phyloP scores from a whole-genome alignment of 331 rosid species.

The Erythrophleum ivorense region DNA sequence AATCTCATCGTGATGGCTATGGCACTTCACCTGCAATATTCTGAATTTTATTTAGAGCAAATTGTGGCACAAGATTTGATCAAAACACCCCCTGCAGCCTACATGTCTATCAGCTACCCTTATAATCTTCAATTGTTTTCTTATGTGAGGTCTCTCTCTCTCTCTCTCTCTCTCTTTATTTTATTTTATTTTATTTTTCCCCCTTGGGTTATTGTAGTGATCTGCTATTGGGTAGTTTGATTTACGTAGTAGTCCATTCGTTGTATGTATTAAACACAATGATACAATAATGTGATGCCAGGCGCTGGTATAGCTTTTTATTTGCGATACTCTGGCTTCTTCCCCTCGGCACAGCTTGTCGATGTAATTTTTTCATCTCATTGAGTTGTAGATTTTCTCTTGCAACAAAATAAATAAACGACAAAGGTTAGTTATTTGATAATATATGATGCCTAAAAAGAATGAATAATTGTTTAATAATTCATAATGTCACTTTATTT shows the following conservation, averaged over 20 bases:
- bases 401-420: background rate
- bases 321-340: no score
- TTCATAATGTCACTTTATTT: no score
- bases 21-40: conserved; percentile 45
- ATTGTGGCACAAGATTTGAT: conserved; percentile 38
- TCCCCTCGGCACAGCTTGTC: background rate
- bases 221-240: conserved; percentile 42
- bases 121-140: conserved; percentile 34
- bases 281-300: conserved; percentile 62
- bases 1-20: conserved; percentile 78
- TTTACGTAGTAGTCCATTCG: conserved; percentile 46
- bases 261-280: conserved; percentile 58
- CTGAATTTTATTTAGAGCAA: conserved; percentile 43
- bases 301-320: conserved; percentile 41
- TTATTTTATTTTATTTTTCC: background rate
- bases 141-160: conserved; percentile 20
- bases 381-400: background rate
- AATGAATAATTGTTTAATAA: no score
- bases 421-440: no score
- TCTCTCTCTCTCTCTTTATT: no score
- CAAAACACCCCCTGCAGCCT: conserved; percentile 30
- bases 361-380: background rate
- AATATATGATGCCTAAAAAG: no score
- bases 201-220: conserved; percentile 33
- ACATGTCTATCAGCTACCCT: conserved; percentile 35